Evolutionary conservation across 2,329 filamentous ascomycete genomes (phyloP).

Genomic region (Aspergillus ruber): DNA sequence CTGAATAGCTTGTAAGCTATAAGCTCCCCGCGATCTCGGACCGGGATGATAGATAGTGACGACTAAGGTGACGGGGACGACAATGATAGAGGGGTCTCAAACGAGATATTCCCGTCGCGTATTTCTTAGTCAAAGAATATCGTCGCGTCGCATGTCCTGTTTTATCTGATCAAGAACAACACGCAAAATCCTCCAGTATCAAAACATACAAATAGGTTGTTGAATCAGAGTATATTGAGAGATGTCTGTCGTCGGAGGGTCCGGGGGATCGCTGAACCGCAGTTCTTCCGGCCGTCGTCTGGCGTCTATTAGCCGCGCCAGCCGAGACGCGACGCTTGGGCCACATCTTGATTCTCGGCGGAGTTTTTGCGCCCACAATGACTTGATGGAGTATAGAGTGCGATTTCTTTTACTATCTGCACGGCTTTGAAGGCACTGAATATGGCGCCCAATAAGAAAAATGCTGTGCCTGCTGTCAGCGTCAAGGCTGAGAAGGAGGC

Average conservation of each 20-base stretch:
- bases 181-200: too few relatives aligned
- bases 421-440: not conserved
- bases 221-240: too few relatives aligned
- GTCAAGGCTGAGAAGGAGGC: slow-evolving; percentile 39
- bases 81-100: slow-evolving; percentile 10
- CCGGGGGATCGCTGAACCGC: slow-evolving; percentile 14
- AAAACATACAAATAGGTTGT: too few relatives aligned
- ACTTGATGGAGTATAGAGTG: not conserved
- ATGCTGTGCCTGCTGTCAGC: slow-evolving; percentile 11
- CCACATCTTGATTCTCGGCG: slow-evolving; percentile 30
- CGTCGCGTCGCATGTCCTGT: slow-evolving; percentile 11
- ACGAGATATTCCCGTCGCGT: slow-evolving; percentile 11
- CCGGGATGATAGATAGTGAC: not conserved
- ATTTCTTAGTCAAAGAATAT: slow-evolving; percentile 11
- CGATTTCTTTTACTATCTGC: slow-evolving; percentile 3
- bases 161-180: not conserved
- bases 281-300: slow-evolving; percentile 10
- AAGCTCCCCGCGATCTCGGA: slow-evolving; percentile 11
- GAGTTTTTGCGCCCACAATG: not conserved
- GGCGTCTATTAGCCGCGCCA: slow-evolving; percentile 20
- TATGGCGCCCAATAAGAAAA: slow-evolving; percentile 13
- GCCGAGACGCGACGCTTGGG: slow-evolving; percentile 29
- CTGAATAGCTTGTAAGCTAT: not conserved
- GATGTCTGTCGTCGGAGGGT: slow-evolving; percentile 9
- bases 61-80: not conserved